Base-by-base conservation (phyloP, 2,329 filamentous ascomycete genomes). In the Lizonia empirigonia region DNA sequence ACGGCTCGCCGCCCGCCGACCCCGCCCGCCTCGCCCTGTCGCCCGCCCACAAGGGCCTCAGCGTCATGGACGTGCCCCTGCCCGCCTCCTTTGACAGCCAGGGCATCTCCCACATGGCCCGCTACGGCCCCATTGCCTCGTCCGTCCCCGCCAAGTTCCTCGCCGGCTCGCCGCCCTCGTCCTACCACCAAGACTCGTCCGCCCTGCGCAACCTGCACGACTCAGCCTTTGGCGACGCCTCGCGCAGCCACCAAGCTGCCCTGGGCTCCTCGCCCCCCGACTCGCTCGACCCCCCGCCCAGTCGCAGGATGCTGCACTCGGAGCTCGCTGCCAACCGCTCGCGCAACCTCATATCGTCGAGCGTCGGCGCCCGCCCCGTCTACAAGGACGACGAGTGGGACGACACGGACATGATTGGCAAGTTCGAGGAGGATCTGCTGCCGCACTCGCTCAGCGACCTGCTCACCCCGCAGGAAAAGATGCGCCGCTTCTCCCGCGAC, bases 61-160 rank as follows among this genome's bases (percentile, higher is more conserved):
- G 90, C n/a, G 90, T 95, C 12, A 82, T 97, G 56, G 93, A 97
- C 76, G 94, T 91, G 2, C 91, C 91, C 13, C 82, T 97, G 7
- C 94, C 94, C 1, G 90, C 92, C 7, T 97, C 93, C 0, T 97
- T 97, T 71, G 94, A 97, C 74, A 96, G 91, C 64, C 94, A 97
- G 67, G 93, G 92, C 40, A 90, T 97, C 44, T 97, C 92, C 9
- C 90, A 93, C 71, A 91, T 91, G 56, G 92, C 93, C 15, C 85
- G 91, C 53, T 91, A 92, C 70, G 94, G 90, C 0, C 91, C 92
- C 0, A 91, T 95, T 74, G 92, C 93, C 7, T 90, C 92, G 0
- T 97, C 93, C 0, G 89, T 97, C 9, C 94, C 94, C 8, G 90
- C 91, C 42, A 90, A 93, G 64, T 97, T 97, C 65, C 79, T 97